phyloP scores from a whole-genome alignment of 371 early-diverging fungal species.

The Paraphysoderma sedebokerense region DNA sequence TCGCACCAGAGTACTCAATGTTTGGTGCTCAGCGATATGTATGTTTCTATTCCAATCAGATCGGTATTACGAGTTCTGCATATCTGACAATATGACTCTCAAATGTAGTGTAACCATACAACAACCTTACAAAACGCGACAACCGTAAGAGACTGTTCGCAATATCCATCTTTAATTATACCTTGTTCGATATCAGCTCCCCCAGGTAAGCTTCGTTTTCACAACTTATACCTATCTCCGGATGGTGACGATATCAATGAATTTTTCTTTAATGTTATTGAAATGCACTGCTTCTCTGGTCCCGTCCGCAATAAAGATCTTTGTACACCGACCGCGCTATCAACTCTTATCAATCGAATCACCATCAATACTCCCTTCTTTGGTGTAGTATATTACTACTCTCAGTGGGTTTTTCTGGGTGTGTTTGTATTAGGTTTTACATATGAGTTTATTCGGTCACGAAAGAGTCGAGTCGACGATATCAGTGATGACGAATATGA shows the following conservation, averaged over 20 bases:
- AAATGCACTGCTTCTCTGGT: not conserved
- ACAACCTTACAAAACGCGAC: not conserved
- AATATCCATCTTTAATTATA: slow-evolving; percentile 27
- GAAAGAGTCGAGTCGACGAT: too few relatives aligned
- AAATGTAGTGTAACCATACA: too few relatives aligned
- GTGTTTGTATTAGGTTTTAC: slow-evolving; percentile 23
- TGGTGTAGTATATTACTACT: slow-evolving; percentile 29
- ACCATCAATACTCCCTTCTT: slow-evolving; percentile 31
- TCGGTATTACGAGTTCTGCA: not conserved
- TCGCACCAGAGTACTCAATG: slow-evolving; percentile 46
- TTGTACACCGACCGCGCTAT: slow-evolving; percentile 41
- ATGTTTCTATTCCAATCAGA: slow-evolving; percentile 7
- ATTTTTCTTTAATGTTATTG: too few relatives aligned
- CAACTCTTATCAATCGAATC: slow-evolving; percentile 28
- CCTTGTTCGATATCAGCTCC: slow-evolving; percentile 36
- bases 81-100: too few relatives aligned
- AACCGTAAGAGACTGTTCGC: slow-evolving; percentile 23
- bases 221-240: too few relatives aligned
- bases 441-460: too few relatives aligned
- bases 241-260: not conserved
- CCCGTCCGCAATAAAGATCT: slow-evolving; percentile 11
- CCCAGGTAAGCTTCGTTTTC: slow-evolving; percentile 12
- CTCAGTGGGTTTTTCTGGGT: slow-evolving; percentile 35
- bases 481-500: too few relatives aligned
- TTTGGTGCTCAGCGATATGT: slow-evolving; percentile 51